A percentile compares a stretch with the other conserved stretches of the same genome.
phyloP scores from a whole-genome alignment of 176 grass and related monocot species.

The Alopecurus myosuroides region DNA sequence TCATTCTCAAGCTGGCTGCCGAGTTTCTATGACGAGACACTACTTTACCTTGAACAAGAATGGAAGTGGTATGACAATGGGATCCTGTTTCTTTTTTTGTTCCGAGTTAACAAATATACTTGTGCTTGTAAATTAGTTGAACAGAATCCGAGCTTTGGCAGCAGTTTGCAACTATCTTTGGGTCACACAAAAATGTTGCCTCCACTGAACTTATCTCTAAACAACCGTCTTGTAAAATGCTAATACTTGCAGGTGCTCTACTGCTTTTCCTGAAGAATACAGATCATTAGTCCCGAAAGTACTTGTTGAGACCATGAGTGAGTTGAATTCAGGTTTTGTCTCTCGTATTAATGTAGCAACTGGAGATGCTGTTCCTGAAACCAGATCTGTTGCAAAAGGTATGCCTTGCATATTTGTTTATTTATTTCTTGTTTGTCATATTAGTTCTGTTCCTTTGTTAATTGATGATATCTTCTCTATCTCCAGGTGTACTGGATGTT shows the following conservation, averaged over 20 bases:
- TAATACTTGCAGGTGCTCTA: slow-evolving; percentile 69
- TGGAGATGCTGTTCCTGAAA: slow-evolving; percentile 97
- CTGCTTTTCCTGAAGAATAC: slow-evolving; percentile 93
- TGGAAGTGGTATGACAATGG: slow-evolving; percentile 94
- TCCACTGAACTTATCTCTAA: neutral
- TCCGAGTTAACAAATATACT: slow-evolving; percentile 1
- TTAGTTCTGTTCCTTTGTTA: neutral
- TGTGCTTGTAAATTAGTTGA: slow-evolving; percentile 19
- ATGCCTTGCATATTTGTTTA: neutral
- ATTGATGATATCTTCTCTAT: slow-evolving; percentile 24
- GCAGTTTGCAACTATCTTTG: neutral
- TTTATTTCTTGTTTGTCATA: slow-evolving; percentile 16
- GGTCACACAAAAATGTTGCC: neutral
- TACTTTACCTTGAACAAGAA: slow-evolving; percentile 97
- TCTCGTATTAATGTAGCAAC: slow-evolving; percentile 81
- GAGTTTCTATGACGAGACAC: slow-evolving; percentile 97
- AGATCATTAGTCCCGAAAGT: slow-evolving; percentile 85
- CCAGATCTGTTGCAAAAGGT: slow-evolving; percentile 93
- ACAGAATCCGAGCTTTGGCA: neutral
- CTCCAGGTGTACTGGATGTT: slow-evolving; percentile 90
- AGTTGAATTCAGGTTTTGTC: slow-evolving; percentile 79
- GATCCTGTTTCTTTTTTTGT: slow-evolving; percentile 1
- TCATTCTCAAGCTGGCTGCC: slow-evolving; percentile 93
- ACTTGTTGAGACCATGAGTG: slow-evolving; percentile 82
- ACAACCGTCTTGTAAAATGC: slow-evolving; percentile 7